These are phyloP conservation scores for Camillea tinctor DNA, from an alignment of 2,329 filamentous ascomycete species.

Conservation along the genomic window DNA sequence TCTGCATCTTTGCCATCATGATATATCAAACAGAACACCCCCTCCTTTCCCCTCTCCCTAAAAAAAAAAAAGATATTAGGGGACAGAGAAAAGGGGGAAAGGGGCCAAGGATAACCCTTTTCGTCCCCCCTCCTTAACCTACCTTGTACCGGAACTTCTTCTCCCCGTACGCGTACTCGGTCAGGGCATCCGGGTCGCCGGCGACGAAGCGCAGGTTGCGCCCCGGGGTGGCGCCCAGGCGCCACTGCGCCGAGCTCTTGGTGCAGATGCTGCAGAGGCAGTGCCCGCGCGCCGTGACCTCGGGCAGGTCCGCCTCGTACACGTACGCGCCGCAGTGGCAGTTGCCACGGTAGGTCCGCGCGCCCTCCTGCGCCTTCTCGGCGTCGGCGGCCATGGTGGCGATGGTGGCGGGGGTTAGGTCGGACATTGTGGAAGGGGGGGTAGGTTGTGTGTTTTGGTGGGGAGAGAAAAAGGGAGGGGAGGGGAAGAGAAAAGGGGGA, in stretches of 20 bases:
- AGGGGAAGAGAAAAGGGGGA: too few relatives aligned
- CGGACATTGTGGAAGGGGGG: too few relatives aligned
- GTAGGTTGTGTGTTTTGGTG: too few relatives aligned
- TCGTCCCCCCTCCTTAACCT: background rate
- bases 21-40: too few relatives aligned
- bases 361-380: too few relatives aligned
- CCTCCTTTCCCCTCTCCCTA: too few relatives aligned
- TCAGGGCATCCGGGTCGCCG: constrained; percentile 41
- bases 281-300: constrained; percentile 53
- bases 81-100: too few relatives aligned
- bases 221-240: constrained; percentile 22
- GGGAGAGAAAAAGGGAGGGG: too few relatives aligned
- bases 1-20: too few relatives aligned
- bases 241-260: constrained; percentile 46
- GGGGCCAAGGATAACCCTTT: too few relatives aligned
- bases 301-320: constrained; percentile 51
- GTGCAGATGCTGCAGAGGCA: constrained; percentile 69
- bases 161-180: constrained; percentile 43
- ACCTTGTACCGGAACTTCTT: constrained; percentile 42
- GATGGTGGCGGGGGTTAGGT: background rate
- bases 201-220: constrained; percentile 44
- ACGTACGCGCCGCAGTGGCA: constrained; percentile 57
- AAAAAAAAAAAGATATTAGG: too few relatives aligned
- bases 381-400: background rate
- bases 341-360: constrained; percentile 50